These are phyloP conservation scores for Penicillium hesseltinei DNA, from an alignment of 2,329 filamentous ascomycete species.

Conservation along the genomic window DNA sequence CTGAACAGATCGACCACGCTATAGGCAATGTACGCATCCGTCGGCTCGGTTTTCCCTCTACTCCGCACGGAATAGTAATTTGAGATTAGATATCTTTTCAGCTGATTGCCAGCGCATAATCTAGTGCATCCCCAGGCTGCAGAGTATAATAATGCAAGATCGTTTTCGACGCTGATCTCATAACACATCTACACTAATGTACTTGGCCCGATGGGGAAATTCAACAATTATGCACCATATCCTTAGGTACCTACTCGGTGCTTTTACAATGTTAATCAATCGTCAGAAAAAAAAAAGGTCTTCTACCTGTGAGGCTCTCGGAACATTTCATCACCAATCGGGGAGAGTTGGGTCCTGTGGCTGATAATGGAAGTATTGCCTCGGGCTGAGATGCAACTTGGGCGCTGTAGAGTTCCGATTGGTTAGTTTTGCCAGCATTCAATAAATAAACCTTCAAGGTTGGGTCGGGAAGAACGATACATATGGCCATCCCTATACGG, in stretches of 20 bases:
- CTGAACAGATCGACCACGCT: conserved; percentile 6
- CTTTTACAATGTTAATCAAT: not conserved
- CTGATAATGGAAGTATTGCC: not conserved
- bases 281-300: not conserved
- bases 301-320: not conserved
- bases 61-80: not conserved
- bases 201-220: not conserved
- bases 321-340: not conserved
- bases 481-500: not conserved
- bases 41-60: not conserved
- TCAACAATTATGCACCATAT: not conserved
- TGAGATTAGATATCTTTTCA: not conserved
- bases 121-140: not conserved
- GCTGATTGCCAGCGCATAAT: conserved; percentile 2
- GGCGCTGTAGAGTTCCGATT: conserved; percentile 5
- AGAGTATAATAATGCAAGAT: not conserved
- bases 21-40: not conserved
- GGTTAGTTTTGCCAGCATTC: not conserved
- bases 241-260: too few relatives aligned
- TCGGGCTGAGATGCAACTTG: conserved; percentile 3
- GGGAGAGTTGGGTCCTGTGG: not conserved
- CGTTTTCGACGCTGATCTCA: not conserved
- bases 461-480: not conserved
- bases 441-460: not conserved
- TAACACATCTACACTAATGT: not conserved